phyloP scores from a whole-genome alignment of 2,329 filamentous ascomycete genomes.

The Aspergillus persii region DNA sequence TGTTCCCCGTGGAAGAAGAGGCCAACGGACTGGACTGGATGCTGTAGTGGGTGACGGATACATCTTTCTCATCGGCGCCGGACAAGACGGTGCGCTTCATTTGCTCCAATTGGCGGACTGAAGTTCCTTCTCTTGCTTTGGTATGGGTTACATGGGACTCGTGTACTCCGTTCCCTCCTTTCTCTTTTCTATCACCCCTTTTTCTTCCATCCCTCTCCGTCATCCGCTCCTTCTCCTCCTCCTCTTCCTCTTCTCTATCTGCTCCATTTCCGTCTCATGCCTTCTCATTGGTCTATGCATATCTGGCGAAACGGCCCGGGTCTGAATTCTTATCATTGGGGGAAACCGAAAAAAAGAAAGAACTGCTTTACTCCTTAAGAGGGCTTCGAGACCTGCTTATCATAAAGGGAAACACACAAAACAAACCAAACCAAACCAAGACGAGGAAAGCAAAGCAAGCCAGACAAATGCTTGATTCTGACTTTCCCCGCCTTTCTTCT shows the following conservation, averaged over 20 bases:
- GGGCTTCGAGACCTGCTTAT: background rate
- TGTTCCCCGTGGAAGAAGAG: constrained; percentile 91
- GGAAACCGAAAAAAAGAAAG: constrained; percentile 12
- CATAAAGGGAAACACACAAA: constrained; percentile 6
- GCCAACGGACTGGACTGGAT: constrained; percentile 95
- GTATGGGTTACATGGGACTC: constrained; percentile 9
- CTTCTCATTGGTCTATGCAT: constrained; percentile 3
- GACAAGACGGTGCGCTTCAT: constrained; percentile 14
- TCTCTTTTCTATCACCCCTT: background rate
- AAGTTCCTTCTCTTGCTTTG: constrained; percentile 8
- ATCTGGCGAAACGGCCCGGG: constrained; percentile 22
- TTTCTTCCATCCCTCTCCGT: background rate
- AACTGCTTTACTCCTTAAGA: constrained; percentile 3
- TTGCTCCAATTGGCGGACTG: background rate
- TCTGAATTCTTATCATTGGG: constrained; percentile 12
- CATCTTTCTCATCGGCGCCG: constrained; percentile 7
- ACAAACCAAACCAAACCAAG: too few relatives aligned
- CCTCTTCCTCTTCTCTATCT: constrained; percentile 1
- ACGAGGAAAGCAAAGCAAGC: background rate
- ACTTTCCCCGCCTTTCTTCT: background rate
- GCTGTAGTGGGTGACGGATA: constrained; percentile 39
- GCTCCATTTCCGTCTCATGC: background rate
- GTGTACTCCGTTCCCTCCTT: background rate
- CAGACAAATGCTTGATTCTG: background rate
- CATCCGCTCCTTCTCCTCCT: background rate